These are phyloP conservation scores for Myxozyma udenii DNA, from an alignment of 805 yeast species.

Conservation along the genomic window DNA sequence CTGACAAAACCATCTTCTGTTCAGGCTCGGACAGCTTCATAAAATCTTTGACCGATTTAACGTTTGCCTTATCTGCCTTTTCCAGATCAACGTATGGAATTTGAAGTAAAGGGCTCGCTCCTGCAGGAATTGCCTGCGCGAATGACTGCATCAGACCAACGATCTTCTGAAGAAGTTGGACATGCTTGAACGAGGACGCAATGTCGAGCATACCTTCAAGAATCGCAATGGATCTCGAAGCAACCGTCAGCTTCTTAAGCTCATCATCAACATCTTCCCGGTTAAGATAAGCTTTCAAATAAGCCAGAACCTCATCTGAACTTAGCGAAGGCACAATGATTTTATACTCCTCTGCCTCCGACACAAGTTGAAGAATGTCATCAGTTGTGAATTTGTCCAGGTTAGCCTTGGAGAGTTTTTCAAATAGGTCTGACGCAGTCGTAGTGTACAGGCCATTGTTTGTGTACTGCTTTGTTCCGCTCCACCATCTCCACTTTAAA, in stretches of 20 bases:
- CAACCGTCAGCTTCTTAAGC: slow-evolving; percentile 49
- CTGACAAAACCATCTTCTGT: slow-evolving; percentile 37
- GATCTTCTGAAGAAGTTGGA: slow-evolving; percentile 42
- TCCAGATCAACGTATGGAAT: slow-evolving; percentile 66
- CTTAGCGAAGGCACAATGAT: slow-evolving; percentile 44
- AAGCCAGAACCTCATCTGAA: slow-evolving; percentile 47
- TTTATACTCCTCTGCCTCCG: slow-evolving; percentile 63
- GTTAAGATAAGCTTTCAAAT: slow-evolving; percentile 57
- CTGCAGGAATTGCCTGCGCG: slow-evolving; percentile 27
- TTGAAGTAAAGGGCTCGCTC: slow-evolving; percentile 53
- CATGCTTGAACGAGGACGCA: slow-evolving; percentile 73
- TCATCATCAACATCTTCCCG: slow-evolving; percentile 47
- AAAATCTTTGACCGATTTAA: slow-evolving; percentile 6
- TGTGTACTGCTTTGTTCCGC: slow-evolving; percentile 70
- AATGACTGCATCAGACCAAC: slow-evolving; percentile 20
- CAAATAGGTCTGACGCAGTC: slow-evolving; percentile 77
- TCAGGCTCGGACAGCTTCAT: slow-evolving; percentile 5
- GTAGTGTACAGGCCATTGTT: slow-evolving; percentile 76
- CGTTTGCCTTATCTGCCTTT: neutral
- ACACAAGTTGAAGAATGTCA: slow-evolving; percentile 56
- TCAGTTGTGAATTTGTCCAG: slow-evolving; percentile 52
- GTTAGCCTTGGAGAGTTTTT: slow-evolving; percentile 63
- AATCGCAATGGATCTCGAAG: slow-evolving; percentile 62
- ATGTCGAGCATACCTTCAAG: slow-evolving; percentile 74
- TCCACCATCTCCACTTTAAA: slow-evolving; percentile 83